A percentile compares a stretch with the other conserved stretches of the same genome.
phyloP scores from a whole-genome alignment of 345 rosid genomes.

The Psidium guajava region DNA sequence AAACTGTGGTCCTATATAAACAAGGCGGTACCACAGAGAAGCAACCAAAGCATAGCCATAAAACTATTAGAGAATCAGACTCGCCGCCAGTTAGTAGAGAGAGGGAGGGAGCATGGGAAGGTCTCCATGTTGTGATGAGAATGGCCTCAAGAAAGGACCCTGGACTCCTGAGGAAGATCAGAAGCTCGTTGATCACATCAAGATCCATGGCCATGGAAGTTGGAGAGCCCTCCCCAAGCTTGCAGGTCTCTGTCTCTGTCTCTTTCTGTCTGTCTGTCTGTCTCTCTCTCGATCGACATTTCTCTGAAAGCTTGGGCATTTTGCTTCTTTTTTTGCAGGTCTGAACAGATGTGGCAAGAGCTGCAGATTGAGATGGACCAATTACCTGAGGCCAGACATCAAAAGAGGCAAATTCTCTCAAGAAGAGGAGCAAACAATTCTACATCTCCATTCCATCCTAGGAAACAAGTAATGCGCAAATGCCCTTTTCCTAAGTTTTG shows the following conservation, averaged over 20 bases:
- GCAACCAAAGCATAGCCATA: neutral
- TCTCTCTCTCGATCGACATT: neutral
- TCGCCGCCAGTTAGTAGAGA: neutral
- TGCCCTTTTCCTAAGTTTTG: neutral
- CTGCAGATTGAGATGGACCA: constrained; percentile 78
- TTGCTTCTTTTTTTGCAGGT: constrained; percentile 19
- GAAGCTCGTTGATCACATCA: constrained; percentile 35
- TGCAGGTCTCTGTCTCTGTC: constrained; percentile 19
- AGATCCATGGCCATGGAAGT: constrained; percentile 51
- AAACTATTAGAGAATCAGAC: constrained; percentile 3
- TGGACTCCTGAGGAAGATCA: constrained; percentile 63
- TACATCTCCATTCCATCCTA: constrained; percentile 66
- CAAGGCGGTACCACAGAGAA: neutral
- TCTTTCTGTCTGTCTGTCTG: neutral
- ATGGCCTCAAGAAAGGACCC: constrained; percentile 58
- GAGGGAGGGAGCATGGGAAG: constrained; percentile 23
- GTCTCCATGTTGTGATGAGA: constrained; percentile 46
- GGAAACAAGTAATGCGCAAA: constrained; percentile 52
- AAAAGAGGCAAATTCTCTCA: constrained; percentile 74
- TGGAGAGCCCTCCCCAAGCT: constrained; percentile 67
- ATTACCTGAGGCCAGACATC: constrained; percentile 69
- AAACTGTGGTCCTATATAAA: neutral
- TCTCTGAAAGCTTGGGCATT: neutral
- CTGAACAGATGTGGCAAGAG: constrained; percentile 82
- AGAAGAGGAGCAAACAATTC: constrained; percentile 68